phyloP scores from a whole-genome alignment of 129 eudicot species.

The Helianthus annuus region HanXRQr2.0-SUNRISE NC_035448.2:63609049-63609548 shows the following conservation, averaged over 20 bases:
- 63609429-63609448: slow-evolving; percentile 71
- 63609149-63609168: neutral
- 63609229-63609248: neutral
- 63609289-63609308: slow-evolving; percentile 13
- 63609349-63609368: slow-evolving; percentile 57
- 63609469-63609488: slow-evolving; percentile 54
- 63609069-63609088: neutral
- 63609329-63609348: slow-evolving; percentile 23
- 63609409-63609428: slow-evolving; percentile 55
- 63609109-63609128: neutral
- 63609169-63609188: neutral
- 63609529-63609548: neutral
- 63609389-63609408: slow-evolving; percentile 79
- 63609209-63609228: neutral
- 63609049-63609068: neutral
- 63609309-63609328: slow-evolving; percentile 15
- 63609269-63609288: slow-evolving; percentile 17
- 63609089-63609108: neutral
- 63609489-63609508: slow-evolving; percentile 31
- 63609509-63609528: neutral
- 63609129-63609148: neutral
- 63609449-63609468: slow-evolving; percentile 71
- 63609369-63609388: slow-evolving; percentile 54
- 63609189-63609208: neutral
- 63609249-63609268: neutral